phyloP scores from a whole-genome alignment of 1,139 yeast genomes.

The Saccharomyces pastorianus region DNA sequence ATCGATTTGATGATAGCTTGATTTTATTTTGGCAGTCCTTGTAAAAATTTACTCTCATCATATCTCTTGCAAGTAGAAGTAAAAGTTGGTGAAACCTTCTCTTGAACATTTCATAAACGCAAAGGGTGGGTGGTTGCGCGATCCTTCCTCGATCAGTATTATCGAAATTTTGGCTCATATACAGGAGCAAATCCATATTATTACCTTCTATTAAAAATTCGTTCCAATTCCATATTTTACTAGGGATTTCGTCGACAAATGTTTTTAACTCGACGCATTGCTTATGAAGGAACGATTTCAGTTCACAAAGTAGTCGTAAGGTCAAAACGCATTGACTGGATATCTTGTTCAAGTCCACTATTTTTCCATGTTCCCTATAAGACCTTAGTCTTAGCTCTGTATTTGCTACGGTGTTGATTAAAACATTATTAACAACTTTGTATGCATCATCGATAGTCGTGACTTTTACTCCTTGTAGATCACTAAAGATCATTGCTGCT shows the following conservation, averaged over 20 bases:
- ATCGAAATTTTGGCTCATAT: neutral
- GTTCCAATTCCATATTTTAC: constrained; percentile 7
- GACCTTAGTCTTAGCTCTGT: constrained; percentile 18
- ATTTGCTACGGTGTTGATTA: constrained; percentile 17
- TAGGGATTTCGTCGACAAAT: neutral
- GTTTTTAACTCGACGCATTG: neutral
- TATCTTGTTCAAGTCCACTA: constrained; percentile 6
- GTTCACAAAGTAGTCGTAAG: constrained; percentile 16
- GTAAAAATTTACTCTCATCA: constrained; percentile 4
- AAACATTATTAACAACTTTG: constrained; percentile 8
- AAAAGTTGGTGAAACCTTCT: constrained; percentile 17
- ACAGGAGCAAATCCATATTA: constrained; percentile 11
- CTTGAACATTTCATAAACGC: constrained; percentile 9
- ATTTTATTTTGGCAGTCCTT: neutral
- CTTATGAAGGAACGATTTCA: constrained; percentile 9
- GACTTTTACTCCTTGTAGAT: constrained; percentile 6
- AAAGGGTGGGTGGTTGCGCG: neutral
- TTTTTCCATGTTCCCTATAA: neutral
- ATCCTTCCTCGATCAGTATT: neutral
- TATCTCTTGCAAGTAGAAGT: constrained; percentile 11
- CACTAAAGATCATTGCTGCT: constrained; percentile 17
- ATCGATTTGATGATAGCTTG: neutral
- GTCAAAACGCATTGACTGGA: constrained; percentile 19
- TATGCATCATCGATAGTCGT: constrained; percentile 3
- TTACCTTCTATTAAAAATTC: constrained; percentile 4